Conservation (phyloP, 73 alveolate species). For the Paramecium bursaria region DNA sequence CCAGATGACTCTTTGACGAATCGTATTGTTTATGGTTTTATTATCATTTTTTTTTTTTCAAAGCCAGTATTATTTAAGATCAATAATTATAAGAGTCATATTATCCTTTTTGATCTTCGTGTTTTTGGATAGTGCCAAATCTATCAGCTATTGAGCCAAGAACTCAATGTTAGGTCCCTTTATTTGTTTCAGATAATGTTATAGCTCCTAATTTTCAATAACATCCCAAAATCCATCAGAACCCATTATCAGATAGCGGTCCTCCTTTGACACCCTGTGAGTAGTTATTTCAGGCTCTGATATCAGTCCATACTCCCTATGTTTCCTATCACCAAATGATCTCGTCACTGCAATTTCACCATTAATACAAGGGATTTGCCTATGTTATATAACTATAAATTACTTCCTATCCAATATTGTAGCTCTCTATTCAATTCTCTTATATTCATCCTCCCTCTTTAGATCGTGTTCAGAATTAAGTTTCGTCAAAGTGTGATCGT, state of each 20-base stretch:
- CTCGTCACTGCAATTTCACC: constrained; percentile 58
- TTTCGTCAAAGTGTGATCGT: not conserved
- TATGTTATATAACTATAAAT: not conserved
- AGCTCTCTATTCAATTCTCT: constrained; percentile 40
- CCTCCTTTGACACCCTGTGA: not conserved
- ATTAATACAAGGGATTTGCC: constrained; percentile 35
- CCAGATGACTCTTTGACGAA: constrained; percentile 54
- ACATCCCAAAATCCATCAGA: constrained; percentile 65
- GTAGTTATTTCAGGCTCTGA: constrained; percentile 26
- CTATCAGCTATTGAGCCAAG: constrained; percentile 39
- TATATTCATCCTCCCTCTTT: constrained; percentile 50
- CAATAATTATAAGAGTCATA: constrained; percentile 40
- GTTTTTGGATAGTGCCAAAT: constrained; percentile 34
- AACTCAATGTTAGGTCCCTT: not conserved
- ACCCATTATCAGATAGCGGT: constrained; percentile 3
- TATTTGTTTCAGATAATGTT: not conserved
- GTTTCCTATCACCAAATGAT: constrained; percentile 58
- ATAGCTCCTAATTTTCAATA: constrained; percentile 8
- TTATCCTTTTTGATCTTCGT: constrained; percentile 32
- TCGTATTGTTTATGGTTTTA: constrained; percentile 30
- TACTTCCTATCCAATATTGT: constrained; percentile 48
- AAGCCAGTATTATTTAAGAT: constrained; percentile 1
- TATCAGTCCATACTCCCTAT: constrained; percentile 31
- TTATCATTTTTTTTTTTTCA: too few species aligned
- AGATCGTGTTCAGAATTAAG: constrained; percentile 35